Base-by-base conservation (phyloP, 1,284 basidiomycete genomes). In the Heimioporus retisporus region DNA sequence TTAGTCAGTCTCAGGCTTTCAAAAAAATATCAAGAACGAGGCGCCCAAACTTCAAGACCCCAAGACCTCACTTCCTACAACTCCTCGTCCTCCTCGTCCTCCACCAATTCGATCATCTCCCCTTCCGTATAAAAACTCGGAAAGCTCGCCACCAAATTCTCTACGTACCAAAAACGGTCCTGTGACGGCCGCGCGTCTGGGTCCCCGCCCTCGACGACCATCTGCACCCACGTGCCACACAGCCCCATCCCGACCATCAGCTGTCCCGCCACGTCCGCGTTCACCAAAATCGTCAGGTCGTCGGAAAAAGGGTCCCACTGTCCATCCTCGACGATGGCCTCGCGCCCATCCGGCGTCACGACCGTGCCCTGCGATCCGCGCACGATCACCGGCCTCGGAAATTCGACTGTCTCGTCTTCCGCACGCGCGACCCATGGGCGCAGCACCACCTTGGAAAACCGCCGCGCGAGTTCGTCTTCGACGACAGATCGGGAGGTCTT, bases 171-270 rank as follows among this genome's bases (percentile, higher is more conserved):
- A 59, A 68, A 77, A 35, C 64, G 63, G 25, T 28, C 64, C 19
- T 58, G 62, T 7, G 65, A 63, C 35, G 35, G 35, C 19, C 46
- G 46, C 16, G 46, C 46, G 46, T 8, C 6, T 8, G 35, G 4
- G 35, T 74, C 66, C 15, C 50, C 68, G n/a, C 35, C 75, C 25
- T 77, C 70, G 6, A 73, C 78, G n/a, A 85, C 79, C 28, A 81
- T 85, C 75, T 91, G 88, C 6, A 91, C 84, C 84, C 87, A 92
- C 25, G 85, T 86, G 40, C 84, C 90, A 53, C 64, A 69, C 11
- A 80, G 54, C 3, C 76, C 77, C 84, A 92, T 85, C 0, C 89
- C 88, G 4, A 83, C 69, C 14, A 73, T 69, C 55, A 91, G 65
- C 50, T 81, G 73, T 25, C 81, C 81, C 10, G 82, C 77, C 2